These are phyloP conservation scores for Suhomyces vadensis DNA, from an alignment of 805 yeast genomes.

Conservation along the genomic window DNA sequence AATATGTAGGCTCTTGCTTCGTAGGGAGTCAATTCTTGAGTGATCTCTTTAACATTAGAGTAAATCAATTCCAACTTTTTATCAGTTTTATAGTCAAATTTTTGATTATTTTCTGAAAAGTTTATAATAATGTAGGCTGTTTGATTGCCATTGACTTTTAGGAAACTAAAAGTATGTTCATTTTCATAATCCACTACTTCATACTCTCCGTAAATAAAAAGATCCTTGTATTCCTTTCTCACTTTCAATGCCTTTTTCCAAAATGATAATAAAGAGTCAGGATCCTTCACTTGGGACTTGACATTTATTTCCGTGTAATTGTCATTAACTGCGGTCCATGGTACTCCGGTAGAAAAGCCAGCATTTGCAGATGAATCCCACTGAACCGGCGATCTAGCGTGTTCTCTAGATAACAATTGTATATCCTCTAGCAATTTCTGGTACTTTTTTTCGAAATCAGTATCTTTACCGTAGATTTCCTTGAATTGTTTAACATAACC, in stretches of 20 bases:
- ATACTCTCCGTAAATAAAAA: slow-evolving; percentile 49
- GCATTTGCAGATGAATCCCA: slow-evolving; percentile 47
- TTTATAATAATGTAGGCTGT: slow-evolving; percentile 42
- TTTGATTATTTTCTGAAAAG: slow-evolving; percentile 35
- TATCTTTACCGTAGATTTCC: slow-evolving; percentile 25
- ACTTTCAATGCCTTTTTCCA: slow-evolving; percentile 44
- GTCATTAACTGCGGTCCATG: slow-evolving; percentile 56
- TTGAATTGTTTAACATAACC: slow-evolving; percentile 39
- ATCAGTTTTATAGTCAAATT: slow-evolving; percentile 29
- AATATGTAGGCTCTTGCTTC: slow-evolving; percentile 46
- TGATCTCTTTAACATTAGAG: slow-evolving; percentile 28
- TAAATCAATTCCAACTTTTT: slow-evolving; percentile 32
- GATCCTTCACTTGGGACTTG: slow-evolving; percentile 46
- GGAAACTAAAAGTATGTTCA: slow-evolving; percentile 41
- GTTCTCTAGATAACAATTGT: slow-evolving; percentile 49
- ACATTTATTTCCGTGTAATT: slow-evolving; percentile 51
- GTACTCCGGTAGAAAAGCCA: slow-evolving; percentile 49
- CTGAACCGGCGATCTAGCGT: slow-evolving; percentile 59
- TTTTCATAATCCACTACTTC: slow-evolving; percentile 46
- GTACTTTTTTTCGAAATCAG: slow-evolving; percentile 18
- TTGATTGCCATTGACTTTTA: slow-evolving; percentile 34
- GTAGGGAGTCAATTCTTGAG: slow-evolving; percentile 37
- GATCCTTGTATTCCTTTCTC: slow-evolving; percentile 47
- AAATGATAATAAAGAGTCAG: slow-evolving; percentile 45
- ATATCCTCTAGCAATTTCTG: slow-evolving; percentile 32